Evolutionary conservation across 345 rosid species (phyloP).

Genomic region (Populus davidiana): DNA sequence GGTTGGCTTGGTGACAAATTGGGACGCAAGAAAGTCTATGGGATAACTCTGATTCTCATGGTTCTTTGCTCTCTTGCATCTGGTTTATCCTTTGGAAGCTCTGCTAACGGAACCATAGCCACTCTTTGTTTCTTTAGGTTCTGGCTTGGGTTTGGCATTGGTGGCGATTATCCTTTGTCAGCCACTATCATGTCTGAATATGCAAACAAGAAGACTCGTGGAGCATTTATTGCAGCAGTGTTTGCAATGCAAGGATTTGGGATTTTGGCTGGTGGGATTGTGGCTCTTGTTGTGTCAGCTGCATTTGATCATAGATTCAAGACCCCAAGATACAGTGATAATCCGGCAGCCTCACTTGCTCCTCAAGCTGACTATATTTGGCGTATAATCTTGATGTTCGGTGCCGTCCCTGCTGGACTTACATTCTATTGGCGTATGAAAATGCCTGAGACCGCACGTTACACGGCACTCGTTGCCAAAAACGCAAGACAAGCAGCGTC

Average conservation of each 20-base stretch:
- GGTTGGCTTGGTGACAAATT: constrained; percentile 33
- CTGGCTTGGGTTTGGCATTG: constrained; percentile 35
- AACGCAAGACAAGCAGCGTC: constrained; percentile 25
- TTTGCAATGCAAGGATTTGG: constrained; percentile 37
- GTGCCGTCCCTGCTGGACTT: constrained; percentile 24
- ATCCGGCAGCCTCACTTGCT: background rate
- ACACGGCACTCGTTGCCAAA: constrained; percentile 27
- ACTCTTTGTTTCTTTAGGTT: constrained; percentile 32
- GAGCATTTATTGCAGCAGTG: constrained; percentile 29
- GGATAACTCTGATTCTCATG: constrained; percentile 29
- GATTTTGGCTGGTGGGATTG: constrained; percentile 29
- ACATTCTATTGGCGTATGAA: constrained; percentile 34
- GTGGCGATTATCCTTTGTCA: constrained; percentile 29
- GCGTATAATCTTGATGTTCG: constrained; percentile 29
- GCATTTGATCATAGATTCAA: constrained; percentile 17
- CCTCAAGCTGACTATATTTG: constrained; percentile 30
- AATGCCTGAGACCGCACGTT: constrained; percentile 33
- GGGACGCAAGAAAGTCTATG: constrained; percentile 31
- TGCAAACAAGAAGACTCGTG: constrained; percentile 30
- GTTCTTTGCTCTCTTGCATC: constrained; percentile 23
- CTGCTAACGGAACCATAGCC: background rate
- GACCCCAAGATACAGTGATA: background rate
- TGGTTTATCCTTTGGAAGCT: constrained; percentile 19
- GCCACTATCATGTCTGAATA: constrained; percentile 36
- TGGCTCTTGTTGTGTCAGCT: constrained; percentile 9